Base-by-base conservation (phyloP, 371 early-diverging fungal genomes). In the Chytridiales sp. region DNA sequence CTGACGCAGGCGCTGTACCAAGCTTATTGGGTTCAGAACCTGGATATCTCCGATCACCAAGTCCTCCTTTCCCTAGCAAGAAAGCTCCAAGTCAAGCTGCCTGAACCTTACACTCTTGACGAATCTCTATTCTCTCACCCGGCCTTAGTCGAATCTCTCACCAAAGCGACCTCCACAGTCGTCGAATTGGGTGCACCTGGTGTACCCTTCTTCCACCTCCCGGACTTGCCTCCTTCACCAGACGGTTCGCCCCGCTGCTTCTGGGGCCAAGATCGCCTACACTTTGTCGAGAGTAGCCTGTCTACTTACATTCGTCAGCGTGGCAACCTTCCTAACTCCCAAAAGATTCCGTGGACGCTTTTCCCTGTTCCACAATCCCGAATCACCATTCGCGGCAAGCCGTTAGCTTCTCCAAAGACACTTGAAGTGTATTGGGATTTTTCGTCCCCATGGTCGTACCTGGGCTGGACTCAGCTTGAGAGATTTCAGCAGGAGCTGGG, bases 1-100 rank as follows among this genome's bases (percentile, higher is more conserved):
- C 48, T 69, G 19, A 50, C 70, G 5, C 39, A 61, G 22, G 60
- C 55, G 11, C 48, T 69, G 0, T 69, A 56, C 41, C 15, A 47
- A 21, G 70, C 70, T 4, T 69, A 69, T 47, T 69, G 70, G 70
- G 59, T 66, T 24, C 38, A 69, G 13, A 62, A 62, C 36, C 39
- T 49, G 15, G 60, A 65, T 26, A n/a, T 69, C 2, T 46, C 56
- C 15, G 56, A 64, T 40, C 13, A 4, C 8, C 22, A 29, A 13
- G 56, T 69, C 22, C 51, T 69, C 21, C 42, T 61, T 11, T 22
- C 17, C 40, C 19, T 69, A 4, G 65, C 47, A 17, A 21, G 21
- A 9, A n/a, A 62, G 57, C 24, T 48, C 21, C 4, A n/a, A 22
- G 21, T 8, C 8, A 34, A 27, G 6, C 38, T 9, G 11, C 26